Evolutionary conservation across 148 eudicot genomes (phyloP).

Genomic region (Selenicereus undatus): DNA sequence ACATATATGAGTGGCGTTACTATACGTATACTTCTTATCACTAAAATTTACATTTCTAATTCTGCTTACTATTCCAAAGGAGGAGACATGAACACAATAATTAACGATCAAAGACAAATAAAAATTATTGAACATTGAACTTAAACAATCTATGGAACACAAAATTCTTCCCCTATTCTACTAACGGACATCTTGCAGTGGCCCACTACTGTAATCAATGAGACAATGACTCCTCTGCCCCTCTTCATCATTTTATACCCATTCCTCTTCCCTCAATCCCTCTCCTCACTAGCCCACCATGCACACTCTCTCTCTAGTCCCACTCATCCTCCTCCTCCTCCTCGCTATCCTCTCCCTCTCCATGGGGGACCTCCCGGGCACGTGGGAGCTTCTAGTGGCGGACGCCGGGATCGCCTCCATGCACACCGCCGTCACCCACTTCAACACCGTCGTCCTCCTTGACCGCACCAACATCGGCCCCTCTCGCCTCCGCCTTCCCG

Average conservation of each 20-base stretch:
- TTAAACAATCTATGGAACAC: neutral
- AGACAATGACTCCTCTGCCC: neutral
- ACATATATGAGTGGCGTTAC: too few relatives aligned
- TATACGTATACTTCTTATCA: too few relatives aligned
- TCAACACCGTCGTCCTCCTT: slow-evolving; percentile 75
- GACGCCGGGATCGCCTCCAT: slow-evolving; percentile 85
- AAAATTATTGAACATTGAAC: neutral
- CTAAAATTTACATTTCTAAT: too few relatives aligned
- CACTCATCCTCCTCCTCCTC: slow-evolving; percentile 9
- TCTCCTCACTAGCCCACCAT: neutral
- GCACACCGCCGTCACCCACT: slow-evolving; percentile 87
- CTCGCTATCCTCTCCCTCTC: neutral
- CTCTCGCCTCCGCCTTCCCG: slow-evolving; percentile 38
- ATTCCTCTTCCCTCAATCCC: neutral
- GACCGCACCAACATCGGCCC: slow-evolving; percentile 88
- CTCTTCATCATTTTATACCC: neutral
- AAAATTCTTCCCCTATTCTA: neutral
- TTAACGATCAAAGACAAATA: neutral
- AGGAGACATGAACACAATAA: neutral
- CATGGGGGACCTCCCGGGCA: slow-evolving; percentile 64
- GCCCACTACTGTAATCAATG: neutral
- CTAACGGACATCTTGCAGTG: neutral
- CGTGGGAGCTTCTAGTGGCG: slow-evolving; percentile 74
- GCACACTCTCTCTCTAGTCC: neutral
- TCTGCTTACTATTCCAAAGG: neutral